Percentiles rank a stretch among this genome's conserved stretches.
phyloP scores from a whole-genome alignment of 305 asterid species.

The Rubia peregrina region DNA sequence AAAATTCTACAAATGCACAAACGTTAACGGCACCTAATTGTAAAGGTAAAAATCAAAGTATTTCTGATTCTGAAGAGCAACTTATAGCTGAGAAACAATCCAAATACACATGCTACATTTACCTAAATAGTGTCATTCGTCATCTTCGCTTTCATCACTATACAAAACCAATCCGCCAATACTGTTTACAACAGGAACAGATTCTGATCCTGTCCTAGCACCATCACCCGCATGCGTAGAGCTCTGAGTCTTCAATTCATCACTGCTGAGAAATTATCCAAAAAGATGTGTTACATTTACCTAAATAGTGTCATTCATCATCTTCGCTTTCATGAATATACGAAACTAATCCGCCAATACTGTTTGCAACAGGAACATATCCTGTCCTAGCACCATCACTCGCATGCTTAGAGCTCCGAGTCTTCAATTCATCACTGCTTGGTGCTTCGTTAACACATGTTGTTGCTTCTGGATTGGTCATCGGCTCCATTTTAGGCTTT shows the following conservation, averaged over 20 bases:
- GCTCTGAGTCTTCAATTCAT: constrained; percentile 21
- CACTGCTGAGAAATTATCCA: background rate
- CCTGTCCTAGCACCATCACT: constrained; percentile 7
- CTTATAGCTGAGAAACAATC: background rate
- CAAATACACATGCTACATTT: background rate
- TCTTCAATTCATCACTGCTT: background rate
- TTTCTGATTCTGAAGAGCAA: background rate
- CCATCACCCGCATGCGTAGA: background rate
- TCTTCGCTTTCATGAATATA: constrained; percentile 89
- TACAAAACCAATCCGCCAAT: constrained; percentile 58
- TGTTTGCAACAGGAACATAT: constrained; percentile 17
- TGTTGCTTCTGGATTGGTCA: constrained; percentile 22
- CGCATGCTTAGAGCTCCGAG: constrained; percentile 7
- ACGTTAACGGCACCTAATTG: background rate
- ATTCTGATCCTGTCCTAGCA: constrained; percentile 15
- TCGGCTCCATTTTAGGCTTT: constrained; percentile 57
- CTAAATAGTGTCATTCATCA: constrained; percentile 24
- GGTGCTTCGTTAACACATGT: constrained; percentile 11
- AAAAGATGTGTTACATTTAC: background rate
- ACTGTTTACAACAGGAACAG: constrained; percentile 17
- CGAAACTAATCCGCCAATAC: constrained; percentile 49
- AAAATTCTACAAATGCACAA: background rate
- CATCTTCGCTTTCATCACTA: constrained; percentile 86
- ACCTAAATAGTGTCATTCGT: constrained; percentile 16
- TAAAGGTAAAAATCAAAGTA: background rate